These are phyloP conservation scores for Carex cristatella DNA, from an alignment of 176 grass and related monocot genomes.

Conservation along the genomic window DNA sequence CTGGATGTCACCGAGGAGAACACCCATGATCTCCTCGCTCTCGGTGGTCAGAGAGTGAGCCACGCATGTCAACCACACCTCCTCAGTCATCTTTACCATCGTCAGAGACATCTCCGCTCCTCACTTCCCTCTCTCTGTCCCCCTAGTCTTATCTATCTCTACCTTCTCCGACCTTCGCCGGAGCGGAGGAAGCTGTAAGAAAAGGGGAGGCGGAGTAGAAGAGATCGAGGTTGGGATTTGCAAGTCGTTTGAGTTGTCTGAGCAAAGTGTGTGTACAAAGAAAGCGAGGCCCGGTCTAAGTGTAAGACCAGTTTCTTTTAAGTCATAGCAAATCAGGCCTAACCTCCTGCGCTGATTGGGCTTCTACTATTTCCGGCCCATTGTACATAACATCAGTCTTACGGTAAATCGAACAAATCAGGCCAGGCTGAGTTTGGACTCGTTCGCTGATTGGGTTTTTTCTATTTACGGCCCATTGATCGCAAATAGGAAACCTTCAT, in stretches of 20 bases:
- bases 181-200: constrained; percentile 10
- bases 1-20: constrained; percentile 84
- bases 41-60: constrained; percentile 88
- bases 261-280: neutral
- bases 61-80: constrained; percentile 96
- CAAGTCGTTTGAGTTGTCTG: neutral
- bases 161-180: constrained; percentile 19
- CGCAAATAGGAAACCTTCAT: no score
- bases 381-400: neutral
- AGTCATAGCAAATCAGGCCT: neutral
- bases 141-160: neutral
- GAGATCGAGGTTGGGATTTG: neutral
- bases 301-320: neutral
- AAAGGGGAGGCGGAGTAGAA: neutral
- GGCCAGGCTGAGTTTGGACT: no score
- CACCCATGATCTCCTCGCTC: constrained; percentile 96
- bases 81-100: constrained; percentile 75
- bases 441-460: no score
- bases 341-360: neutral
- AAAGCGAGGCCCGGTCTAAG: neutral
- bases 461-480: no score
- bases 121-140: neutral
- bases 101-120: constrained; percentile 62
- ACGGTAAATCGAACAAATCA: no score
- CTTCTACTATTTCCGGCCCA: neutral